These are phyloP conservation scores for Venturia pyrina DNA, from an alignment of 2,329 filamentous ascomycete species.

Conservation along the genomic window DNA sequence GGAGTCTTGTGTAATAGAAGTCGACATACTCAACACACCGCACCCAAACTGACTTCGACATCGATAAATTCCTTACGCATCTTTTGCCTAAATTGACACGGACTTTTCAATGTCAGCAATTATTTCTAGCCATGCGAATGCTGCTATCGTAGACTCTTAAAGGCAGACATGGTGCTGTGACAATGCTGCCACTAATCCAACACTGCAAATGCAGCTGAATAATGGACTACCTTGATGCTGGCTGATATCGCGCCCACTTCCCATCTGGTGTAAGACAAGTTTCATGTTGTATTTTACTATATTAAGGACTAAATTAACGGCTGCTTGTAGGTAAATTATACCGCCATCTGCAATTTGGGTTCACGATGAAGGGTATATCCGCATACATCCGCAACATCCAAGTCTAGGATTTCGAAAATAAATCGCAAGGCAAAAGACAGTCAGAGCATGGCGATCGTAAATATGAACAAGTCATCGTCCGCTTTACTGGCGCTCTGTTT, in stretches of 20 bases:
- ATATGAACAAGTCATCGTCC: no score
- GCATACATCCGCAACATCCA: background rate
- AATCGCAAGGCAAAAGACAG: no score
- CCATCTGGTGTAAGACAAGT: background rate
- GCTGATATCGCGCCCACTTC: background rate
- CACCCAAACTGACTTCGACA: background rate
- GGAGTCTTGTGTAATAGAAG: background rate
- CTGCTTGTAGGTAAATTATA: background rate
- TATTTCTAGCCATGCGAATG: background rate
- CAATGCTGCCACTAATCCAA: no score
- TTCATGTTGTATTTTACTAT: background rate
- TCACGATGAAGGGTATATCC: background rate
- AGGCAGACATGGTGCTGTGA: no score
- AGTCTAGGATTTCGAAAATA: no score
- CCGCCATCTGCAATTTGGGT: background rate
- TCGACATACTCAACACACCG: background rate
- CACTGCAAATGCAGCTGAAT: background rate
- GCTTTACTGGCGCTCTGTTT: background rate
- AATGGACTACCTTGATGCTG: background rate
- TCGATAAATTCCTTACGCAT: background rate
- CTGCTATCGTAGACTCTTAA: no score
- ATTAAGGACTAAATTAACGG: background rate
- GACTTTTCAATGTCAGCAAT: background rate
- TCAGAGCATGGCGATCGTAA: no score
- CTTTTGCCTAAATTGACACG: background rate